A percentile compares a stretch with the other conserved stretches of the same genome.
Conservation (phyloP, 495 filamentous ascomycete species). For the Xylaria curta region DNA sequence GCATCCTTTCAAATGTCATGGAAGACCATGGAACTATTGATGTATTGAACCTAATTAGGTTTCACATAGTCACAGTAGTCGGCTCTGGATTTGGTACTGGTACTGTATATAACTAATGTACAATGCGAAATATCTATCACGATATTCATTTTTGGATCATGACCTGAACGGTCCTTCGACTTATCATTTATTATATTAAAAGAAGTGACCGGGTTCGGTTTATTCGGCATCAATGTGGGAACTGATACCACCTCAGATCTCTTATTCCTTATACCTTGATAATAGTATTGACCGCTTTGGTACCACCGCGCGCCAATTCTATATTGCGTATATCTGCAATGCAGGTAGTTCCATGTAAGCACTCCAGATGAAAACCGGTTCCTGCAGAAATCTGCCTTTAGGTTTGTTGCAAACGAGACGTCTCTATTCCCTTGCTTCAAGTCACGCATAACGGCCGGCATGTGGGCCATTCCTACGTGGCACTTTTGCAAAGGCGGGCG, state of each 20-base stretch:
- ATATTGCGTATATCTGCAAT: neutral
- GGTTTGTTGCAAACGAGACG: neutral
- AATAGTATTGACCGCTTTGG: neutral
- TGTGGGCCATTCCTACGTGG: constrained; percentile 4
- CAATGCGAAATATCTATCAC: neutral
- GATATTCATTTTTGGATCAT: neutral
- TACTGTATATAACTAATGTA: neutral
- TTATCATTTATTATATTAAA: neutral
- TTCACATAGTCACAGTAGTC: neutral
- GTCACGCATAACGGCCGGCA: neutral
- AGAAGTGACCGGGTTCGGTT: neutral
- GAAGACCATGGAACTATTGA: neutral
- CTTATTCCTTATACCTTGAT: neutral
- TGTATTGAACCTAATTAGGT: neutral
- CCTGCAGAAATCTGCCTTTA: neutral
- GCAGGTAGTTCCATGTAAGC: neutral
- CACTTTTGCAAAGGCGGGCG: neutral
- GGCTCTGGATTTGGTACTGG: neutral
- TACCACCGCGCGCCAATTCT: neutral
- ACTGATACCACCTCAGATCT: neutral
- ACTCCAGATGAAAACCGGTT: neutral
- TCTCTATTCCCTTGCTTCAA: neutral
- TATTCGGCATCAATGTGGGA: neutral
- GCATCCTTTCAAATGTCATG: neutral
- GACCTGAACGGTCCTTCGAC: neutral